Percentiles rank a stretch among this genome's conserved stretches.
These are phyloP conservation scores for Apiotrichum siamense DNA, from an alignment of 1,284 basidiomycete genomes.

Conservation along the genomic window DNA sequence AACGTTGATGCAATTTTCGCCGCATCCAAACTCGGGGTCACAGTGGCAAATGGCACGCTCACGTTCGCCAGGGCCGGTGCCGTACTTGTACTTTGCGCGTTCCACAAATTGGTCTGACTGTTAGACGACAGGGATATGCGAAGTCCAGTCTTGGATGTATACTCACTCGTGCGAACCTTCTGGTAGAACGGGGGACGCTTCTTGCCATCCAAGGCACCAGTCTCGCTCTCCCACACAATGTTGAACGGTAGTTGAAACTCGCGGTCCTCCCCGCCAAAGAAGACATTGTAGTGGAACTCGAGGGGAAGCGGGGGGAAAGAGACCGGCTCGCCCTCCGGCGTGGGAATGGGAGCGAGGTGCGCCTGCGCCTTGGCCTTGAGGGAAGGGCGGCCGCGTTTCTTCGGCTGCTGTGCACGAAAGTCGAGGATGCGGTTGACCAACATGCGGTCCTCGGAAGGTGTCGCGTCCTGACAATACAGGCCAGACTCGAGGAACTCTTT, in stretches of 20 bases:
- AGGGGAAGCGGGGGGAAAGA: slow-evolving; percentile 39
- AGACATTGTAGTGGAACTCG: slow-evolving; percentile 26
- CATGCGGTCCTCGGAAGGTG: slow-evolving; percentile 22
- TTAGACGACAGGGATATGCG: not conserved
- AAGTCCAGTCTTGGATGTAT: no score
- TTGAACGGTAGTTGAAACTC: slow-evolving; percentile 45
- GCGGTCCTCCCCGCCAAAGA: slow-evolving; percentile 35
- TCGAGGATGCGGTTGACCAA: slow-evolving; percentile 29
- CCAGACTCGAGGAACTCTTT: slow-evolving; percentile 38
- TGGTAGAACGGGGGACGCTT: slow-evolving; percentile 40
- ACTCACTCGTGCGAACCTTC: slow-evolving; percentile 33
- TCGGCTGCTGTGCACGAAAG: not conserved
- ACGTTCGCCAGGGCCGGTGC: no score
- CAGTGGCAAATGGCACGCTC: slow-evolving; percentile 44
- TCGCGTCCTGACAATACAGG: slow-evolving; percentile 37
- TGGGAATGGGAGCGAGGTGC: slow-evolving; percentile 3
- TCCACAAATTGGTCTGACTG: slow-evolving; percentile 8
- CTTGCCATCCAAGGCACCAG: slow-evolving; percentile 41
- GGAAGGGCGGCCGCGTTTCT: slow-evolving; percentile 8
- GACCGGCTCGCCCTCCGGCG: not conserved
- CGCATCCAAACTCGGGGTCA: slow-evolving; percentile 39
- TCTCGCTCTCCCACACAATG: slow-evolving; percentile 41
- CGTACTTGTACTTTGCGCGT: not conserved
- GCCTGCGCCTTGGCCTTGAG: not conserved
- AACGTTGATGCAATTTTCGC: slow-evolving; percentile 49